Base-by-base conservation (phyloP, 1,139 yeast genomes). In the Zygosaccharomyces sapae region DNA sequence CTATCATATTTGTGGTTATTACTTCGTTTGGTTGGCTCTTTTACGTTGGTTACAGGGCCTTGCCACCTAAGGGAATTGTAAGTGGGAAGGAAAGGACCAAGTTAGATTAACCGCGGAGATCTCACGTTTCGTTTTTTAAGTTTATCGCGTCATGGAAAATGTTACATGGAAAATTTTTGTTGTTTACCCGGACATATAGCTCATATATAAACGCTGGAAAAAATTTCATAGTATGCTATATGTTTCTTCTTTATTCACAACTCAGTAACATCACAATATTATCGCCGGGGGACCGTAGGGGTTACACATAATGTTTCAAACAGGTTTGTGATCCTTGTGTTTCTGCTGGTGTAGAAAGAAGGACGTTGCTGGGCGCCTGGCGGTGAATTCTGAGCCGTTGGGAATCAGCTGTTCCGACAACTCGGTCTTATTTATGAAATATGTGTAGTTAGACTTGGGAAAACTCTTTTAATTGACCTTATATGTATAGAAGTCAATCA, bases 1-100 rank as follows among this genome's bases (percentile, higher is more conserved):
- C 70, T 2, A 49, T 71, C 16, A 76, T 83, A n/a, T 83, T 83
- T 59, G 66, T 61, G 1, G 57, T 68, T 6, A 77, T 83, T 12
- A 77, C 79, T 0, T 48, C 71, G 3, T 56, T 75, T 13, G 83
- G 79, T 0, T 77, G 70, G 53, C 45, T 55, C 6, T 57, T 60
- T 46, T 69, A 62, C 47, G 42, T 50, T 8, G 4, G 52, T 3
- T 59, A 64, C 46, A 65, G 63, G 51, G 51, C 42, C 5, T 48
- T 55, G 34, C 61, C 67, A 44, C 61, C 59, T 13, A 40, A 31
- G 16, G n/a, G 37, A 33, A 33, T 16, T 30, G 4, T 12, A 5
- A 31, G 9, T 12, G 8, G 8, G 34, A 29, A 38, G n/a, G 34
- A 16, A 9, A 10, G n/a, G 8, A 33, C 22, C 16, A 38, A 38